Evolutionary conservation across 1,139 yeast genomes (phyloP).

Genomic region (Blastobotrys buckinghamii): DNA sequence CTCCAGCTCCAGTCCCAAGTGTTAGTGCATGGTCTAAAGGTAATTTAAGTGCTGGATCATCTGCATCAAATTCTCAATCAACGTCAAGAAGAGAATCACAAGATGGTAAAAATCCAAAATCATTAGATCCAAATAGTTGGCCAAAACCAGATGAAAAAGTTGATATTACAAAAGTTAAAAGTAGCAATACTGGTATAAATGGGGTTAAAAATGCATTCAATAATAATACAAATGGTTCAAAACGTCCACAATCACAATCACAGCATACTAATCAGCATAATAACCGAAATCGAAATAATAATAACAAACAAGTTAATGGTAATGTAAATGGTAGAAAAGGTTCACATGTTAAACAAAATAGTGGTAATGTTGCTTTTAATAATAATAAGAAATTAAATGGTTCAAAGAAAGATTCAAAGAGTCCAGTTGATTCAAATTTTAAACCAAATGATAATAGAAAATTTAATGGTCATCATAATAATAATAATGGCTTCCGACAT

Average conservation of each 20-base stretch:
- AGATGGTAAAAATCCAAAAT: slow-evolving; percentile 12
- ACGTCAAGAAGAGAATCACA: slow-evolving; percentile 20
- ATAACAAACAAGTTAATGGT: slow-evolving; percentile 1
- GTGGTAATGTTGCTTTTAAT: neutral
- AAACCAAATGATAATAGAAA: slow-evolving; percentile 1
- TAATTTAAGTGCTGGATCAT: slow-evolving; percentile 11
- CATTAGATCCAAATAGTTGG: slow-evolving; percentile 47
- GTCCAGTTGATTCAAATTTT: neutral
- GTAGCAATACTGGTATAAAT: slow-evolving; percentile 5
- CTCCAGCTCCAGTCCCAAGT: slow-evolving; percentile 41
- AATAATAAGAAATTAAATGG: neutral
- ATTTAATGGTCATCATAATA: slow-evolving; percentile 1
- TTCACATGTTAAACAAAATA: slow-evolving; percentile 4
- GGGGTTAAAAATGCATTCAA: slow-evolving; percentile 13
- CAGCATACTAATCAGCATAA: neutral
- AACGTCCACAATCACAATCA: neutral
- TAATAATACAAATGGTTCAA: slow-evolving; percentile 8
- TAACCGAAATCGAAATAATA: neutral
- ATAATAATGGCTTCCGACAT: slow-evolving; percentile 3
- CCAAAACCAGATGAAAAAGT: slow-evolving; percentile 46
- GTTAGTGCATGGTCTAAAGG: slow-evolving; percentile 37
- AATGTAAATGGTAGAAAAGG: slow-evolving; percentile 8
- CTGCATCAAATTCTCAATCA: slow-evolving; percentile 18
- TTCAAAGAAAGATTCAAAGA: neutral
- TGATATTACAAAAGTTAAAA: slow-evolving; percentile 16